These are phyloP conservation scores for Selaginella tamariscina DNA, from an alignment of 75 land plant genomes.

Conservation along the genomic window DNA sequence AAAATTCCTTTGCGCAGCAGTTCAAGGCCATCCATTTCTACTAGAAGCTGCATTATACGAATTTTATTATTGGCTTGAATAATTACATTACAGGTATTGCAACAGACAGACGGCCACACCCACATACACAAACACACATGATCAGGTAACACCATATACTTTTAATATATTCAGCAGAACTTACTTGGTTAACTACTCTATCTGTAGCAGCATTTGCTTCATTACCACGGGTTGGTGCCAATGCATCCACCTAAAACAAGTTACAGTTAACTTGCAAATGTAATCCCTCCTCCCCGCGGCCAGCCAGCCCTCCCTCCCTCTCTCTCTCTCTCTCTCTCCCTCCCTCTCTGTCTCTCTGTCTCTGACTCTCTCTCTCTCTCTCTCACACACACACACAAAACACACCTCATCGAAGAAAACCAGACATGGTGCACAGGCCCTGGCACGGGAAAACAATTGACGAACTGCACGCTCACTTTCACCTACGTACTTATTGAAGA, in stretches of 20 bases:
- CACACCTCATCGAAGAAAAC: constrained; percentile 91
- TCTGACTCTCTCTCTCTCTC: no score
- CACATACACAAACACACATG: background rate
- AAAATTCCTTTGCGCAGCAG: constrained; percentile 51
- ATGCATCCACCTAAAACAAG: constrained; percentile 64
- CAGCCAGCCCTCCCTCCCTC: no score
- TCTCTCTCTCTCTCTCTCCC: no score
- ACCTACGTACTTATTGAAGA: constrained; percentile 91
- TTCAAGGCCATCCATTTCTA: constrained; percentile 93
- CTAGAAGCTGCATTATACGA: constrained; percentile 45
- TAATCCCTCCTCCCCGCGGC: no score
- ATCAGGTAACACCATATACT: no score
- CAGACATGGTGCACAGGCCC: constrained; percentile 77
- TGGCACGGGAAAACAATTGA: constrained; percentile 70
- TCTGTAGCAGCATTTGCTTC: constrained; percentile 92
- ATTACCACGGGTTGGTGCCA: constrained; percentile 75
- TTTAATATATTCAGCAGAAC: background rate
- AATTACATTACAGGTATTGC: no score
- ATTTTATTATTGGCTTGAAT: no score
- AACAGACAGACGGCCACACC: no score
- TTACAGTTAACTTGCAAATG: background rate
- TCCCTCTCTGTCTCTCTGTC: no score
- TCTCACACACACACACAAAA: no score
- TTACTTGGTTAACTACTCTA: constrained; percentile 82
- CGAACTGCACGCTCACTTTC: constrained; percentile 89